Percentiles rank a stretch among this genome's conserved stretches.
Evolutionary conservation across 148 eudicot species (phyloP).

Genomic region (Cornus florida): DNA sequence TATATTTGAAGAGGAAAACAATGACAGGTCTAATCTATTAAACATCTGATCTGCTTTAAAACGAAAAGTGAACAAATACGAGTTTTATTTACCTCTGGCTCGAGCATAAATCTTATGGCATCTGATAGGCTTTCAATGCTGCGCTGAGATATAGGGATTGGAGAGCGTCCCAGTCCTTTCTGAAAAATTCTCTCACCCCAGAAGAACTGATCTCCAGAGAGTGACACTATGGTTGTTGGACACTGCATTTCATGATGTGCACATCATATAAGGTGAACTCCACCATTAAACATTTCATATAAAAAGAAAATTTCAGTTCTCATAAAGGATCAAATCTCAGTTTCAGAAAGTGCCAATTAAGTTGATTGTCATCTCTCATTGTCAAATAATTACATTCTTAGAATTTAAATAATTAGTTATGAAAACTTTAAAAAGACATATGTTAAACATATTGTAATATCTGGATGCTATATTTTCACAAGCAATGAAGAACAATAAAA

Average conservation of each 20-base stretch:
- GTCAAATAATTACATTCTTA: too few species aligned
- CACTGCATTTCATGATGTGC: slow-evolving; percentile 53
- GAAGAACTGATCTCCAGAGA: slow-evolving; percentile 95
- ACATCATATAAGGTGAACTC: background rate
- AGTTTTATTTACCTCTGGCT: too few species aligned
- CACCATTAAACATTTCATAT: background rate
- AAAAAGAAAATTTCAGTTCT: too few species aligned
- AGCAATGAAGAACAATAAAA: too few species aligned
- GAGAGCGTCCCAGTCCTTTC: slow-evolving; percentile 88
- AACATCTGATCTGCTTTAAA: background rate
- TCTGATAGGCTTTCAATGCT: slow-evolving; percentile 64
- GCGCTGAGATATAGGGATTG: slow-evolving; percentile 73
- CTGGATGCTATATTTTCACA: too few species aligned
- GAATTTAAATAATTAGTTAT: too few species aligned
- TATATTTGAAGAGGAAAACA: background rate
- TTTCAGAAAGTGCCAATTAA: too few species aligned
- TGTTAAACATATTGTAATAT: too few species aligned
- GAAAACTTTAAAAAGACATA: too few species aligned
- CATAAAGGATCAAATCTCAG: too few species aligned
- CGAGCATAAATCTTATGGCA: slow-evolving; percentile 83
- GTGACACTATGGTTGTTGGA: slow-evolving; percentile 88
- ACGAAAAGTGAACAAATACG: background rate
- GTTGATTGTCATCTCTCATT: too few species aligned
- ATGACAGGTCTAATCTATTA: background rate
- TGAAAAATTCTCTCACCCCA: slow-evolving; percentile 85